Evolutionary conservation across 2,329 filamentous ascomycete genomes (phyloP).

Genomic region (Exophiala oligosperma): DNA sequence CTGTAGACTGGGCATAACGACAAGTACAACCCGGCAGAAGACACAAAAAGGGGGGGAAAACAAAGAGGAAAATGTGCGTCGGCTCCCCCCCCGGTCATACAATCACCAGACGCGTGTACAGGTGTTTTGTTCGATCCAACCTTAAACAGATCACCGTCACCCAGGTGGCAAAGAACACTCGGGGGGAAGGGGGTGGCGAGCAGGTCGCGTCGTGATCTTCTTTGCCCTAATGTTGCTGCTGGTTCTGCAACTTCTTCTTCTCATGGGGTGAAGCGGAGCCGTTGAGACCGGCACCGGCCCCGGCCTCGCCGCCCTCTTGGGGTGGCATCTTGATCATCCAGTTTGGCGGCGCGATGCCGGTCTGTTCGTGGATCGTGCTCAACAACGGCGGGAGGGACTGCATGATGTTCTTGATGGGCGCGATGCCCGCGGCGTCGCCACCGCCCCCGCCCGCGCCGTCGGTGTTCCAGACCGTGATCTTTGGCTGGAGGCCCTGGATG

Average conservation of each 20-base stretch:
- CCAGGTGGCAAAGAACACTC: no score
- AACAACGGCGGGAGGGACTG: slow-evolving; percentile 81
- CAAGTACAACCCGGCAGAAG: no score
- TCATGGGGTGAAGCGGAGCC: slow-evolving; percentile 2
- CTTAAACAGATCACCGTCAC: no score
- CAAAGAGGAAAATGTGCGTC: no score
- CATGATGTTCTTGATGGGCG: slow-evolving; percentile 76
- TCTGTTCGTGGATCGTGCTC: slow-evolving; percentile 85
- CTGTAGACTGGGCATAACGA: no score
- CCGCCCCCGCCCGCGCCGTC: slow-evolving; percentile 56
- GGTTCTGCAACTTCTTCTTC: slow-evolving; percentile 5
- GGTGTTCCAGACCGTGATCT: slow-evolving; percentile 91
- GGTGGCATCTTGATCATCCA: slow-evolving; percentile 62
- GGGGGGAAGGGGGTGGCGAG: no score
- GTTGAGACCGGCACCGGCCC: slow-evolving; percentile 2
- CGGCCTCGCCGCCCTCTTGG: not conserved
- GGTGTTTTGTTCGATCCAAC: no score
- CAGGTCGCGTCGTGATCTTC: no score
- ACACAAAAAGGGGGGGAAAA: no score
- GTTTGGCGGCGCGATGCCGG: slow-evolving; percentile 74
- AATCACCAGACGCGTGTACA: no score
- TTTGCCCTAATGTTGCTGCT: not conserved
- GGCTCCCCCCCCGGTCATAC: no score
- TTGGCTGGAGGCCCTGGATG: slow-evolving; percentile 75
- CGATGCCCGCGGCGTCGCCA: slow-evolving; percentile 47